Base-by-base conservation (phyloP, 148 eudicot genomes). In the Rhododendron kiyosumense region DNA sequence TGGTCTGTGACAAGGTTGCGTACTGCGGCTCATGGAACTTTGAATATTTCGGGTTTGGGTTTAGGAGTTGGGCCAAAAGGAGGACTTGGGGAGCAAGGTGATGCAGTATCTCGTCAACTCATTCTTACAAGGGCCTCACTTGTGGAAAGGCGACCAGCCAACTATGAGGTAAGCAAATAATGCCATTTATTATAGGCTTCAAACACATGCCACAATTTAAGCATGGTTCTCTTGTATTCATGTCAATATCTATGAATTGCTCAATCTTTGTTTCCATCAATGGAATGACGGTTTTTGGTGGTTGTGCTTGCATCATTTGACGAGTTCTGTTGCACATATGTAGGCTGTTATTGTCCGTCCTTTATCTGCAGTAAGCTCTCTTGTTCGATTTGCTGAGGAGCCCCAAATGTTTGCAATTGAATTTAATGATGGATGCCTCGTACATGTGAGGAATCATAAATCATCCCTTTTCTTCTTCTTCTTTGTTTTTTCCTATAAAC, bases 391-490 rank as follows among this genome's bases (percentile, higher is more conserved):
- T 89, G 96, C 96, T 34, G 99, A 96, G 92, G 99, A 96, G 92
- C 99, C 99, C 51, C 99, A 96, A 87, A 95, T 96, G 98, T 96
- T 96, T 91, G 99, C 98, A 61, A 88, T 95, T 88, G 99, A 96
- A 90, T 96, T 93, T 84, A 96, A 90, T 88, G 99, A 96, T 89
- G 99, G 99, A 83, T 95, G 98, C 84, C 99, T 98, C 17, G 91
- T 95, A 88, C 99, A 95, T 87, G 99, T 96, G 84, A 92, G 94
- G 22, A 26, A 81, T 65, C 79, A 14, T 85, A 26, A 30, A 85
- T 84, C 22, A 49, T 85, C 81, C 14, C 61, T 5, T 20, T 43
- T 83, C 73, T 18, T 7, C 54, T 5, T 13, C 71, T 48, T 85
- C 43, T 45, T 17, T 17, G 10, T 28, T 88, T 63, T 69, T 69